These are phyloP conservation scores for Exophiala sideris DNA, from an alignment of 2,329 filamentous ascomycete species.

Conservation along the genomic window DNA sequence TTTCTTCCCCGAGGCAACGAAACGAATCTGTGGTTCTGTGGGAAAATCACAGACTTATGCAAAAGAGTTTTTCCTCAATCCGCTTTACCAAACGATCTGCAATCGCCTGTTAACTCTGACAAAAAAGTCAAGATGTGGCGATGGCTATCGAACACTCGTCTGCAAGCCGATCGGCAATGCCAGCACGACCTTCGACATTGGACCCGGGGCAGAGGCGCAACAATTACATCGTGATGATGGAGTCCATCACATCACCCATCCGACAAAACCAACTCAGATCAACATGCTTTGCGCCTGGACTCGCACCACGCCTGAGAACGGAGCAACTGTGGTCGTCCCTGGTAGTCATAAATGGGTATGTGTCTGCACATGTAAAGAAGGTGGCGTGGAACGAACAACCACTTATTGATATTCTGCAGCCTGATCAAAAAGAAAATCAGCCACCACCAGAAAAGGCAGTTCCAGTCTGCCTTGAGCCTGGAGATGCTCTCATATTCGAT, in stretches of 20 bases:
- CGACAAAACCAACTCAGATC: constrained; percentile 25
- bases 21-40: constrained; percentile 31
- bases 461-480: constrained; percentile 29
- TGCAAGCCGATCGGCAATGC: constrained; percentile 31
- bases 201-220: constrained; percentile 33
- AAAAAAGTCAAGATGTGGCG: constrained; percentile 23
- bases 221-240: constrained; percentile 38
- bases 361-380: background rate
- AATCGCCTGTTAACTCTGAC: constrained; percentile 27
- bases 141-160: background rate
- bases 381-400: background rate
- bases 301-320: constrained; percentile 42
- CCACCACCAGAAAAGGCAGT: constrained; percentile 29
- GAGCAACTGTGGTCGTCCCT: constrained; percentile 50
- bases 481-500: constrained; percentile 37
- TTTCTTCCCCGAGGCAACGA: constrained; percentile 18
- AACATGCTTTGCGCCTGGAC: constrained; percentile 28
- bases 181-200: constrained; percentile 31
- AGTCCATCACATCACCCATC: constrained; percentile 32
- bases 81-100: constrained; percentile 29
- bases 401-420: background rate
- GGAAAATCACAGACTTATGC: constrained; percentile 28
- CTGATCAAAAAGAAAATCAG: background rate
- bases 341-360: constrained; percentile 42
- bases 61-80: constrained; percentile 25